Base-by-base conservation (phyloP, 2,329 filamentous ascomycete genomes). In the Xylogone sp. region DNA sequence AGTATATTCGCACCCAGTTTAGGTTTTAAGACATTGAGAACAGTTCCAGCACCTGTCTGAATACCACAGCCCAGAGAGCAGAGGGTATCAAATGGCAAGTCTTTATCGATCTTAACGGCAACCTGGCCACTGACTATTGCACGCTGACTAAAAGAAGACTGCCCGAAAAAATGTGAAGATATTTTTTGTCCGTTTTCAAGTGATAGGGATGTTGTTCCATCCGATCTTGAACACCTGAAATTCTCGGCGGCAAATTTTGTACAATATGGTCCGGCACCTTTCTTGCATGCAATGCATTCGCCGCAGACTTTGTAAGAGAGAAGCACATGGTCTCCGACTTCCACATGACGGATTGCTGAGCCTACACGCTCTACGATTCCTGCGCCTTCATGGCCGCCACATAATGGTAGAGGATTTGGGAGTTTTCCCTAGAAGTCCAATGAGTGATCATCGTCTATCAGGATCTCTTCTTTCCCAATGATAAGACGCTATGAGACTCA, bases 21-120 rank as follows among this genome's bases (percentile, higher is more conserved):
- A 3, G 62, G 59, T 39, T 67, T 61, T 3, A 66, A 59, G 0
- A 68, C 57, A 43, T 71, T 69, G 12, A 69, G 54, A 0, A 73
- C 62, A 0, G 71, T 66, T 18, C 69, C 70, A 4, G 65, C 66
- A 13, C 71, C 71, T 2, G 71, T 73, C 59, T 68, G 68, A 44
- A 71, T 65, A 0, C 69, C 70, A 49, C 71, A 73, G 1, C 70
- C 70, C 27, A 73, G 59, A 1, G 70, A 68, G 34, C 34, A 39
- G 5, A 39, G 34, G n/a, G n/a, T 39, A 39, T 39, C 12, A 9
- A 39, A 18, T 18, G 34, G 34, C n/a, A 39, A 18, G 5, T 13
- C n/a, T 39, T 18, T 39, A 16, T 39, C 34, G 13, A 39, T 18
- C 34, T 39, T 39, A 13, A 39, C 6, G n/a, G 34, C 34, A 27